Evolutionary conservation across 108 stramenopile genomes (phyloP).

Genomic region (Nitzschia palea): DNA sequence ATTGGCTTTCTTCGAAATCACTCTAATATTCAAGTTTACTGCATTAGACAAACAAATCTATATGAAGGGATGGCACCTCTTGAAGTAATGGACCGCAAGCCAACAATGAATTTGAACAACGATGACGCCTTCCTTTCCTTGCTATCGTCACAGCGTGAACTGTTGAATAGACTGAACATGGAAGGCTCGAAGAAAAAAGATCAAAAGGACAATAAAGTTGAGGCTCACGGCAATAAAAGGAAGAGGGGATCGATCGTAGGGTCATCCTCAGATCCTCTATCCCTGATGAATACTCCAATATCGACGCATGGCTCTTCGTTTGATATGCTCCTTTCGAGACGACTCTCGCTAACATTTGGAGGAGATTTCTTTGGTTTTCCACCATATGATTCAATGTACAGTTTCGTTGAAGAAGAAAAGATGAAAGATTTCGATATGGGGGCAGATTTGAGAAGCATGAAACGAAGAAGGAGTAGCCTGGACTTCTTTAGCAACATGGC

Average conservation of each 20-base stretch:
- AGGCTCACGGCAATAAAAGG: not conserved
- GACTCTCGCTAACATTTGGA: not conserved
- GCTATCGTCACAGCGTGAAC: slow-evolving; percentile 33
- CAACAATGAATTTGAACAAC: slow-evolving; percentile 14
- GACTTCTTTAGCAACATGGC: not conserved
- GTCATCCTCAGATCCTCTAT: not conserved
- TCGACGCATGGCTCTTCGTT: not conserved
- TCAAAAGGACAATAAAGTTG: not conserved
- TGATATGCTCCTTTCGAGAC: slow-evolving; percentile 4
- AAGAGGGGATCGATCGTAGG: not conserved
- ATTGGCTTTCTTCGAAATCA: no score
- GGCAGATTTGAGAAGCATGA: slow-evolving; percentile 1
- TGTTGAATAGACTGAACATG: slow-evolving; percentile 25
- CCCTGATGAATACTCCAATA: slow-evolving; percentile 7
- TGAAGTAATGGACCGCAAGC: not conserved
- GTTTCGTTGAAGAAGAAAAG: slow-evolving; percentile 6
- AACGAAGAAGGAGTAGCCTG: slow-evolving; percentile 13
- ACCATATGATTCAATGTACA: not conserved
- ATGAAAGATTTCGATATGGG: not conserved
- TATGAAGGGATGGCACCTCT: slow-evolving; percentile 8
- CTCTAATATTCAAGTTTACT: no score
- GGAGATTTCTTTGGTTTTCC: not conserved
- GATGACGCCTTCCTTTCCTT: slow-evolving; percentile 38
- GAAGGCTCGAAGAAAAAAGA: slow-evolving; percentile 6
- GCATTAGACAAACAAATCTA: no score